Base-by-base conservation (phyloP, 257 asterid species). In the Nicotiana otophora region DNA sequence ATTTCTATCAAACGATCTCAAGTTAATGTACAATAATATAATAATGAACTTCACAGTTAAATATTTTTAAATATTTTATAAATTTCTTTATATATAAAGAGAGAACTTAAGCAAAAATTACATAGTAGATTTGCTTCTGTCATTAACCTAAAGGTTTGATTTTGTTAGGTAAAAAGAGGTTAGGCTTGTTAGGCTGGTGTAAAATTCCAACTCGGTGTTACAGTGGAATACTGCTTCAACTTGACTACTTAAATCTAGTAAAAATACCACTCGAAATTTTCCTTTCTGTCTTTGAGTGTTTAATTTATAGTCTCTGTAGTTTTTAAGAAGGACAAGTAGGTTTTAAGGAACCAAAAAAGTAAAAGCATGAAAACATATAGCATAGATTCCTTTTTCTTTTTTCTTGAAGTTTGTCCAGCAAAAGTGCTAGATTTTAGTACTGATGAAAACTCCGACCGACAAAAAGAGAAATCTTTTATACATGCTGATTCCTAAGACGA, bases 401-500 rank as follows among this genome's bases (percentile, higher is more conserved):
- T 39, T 1, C 42, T 48, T 48, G 28, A 75, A 75, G 64, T 75
- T 51, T 75, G 64, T 75, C 80, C 17, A 75, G 17, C 64, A 28
- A 75, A 75, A 75, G 80, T 51, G 46, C 20, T 58, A 46, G 61
- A 14, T 51, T 72, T 46, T 72, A 20, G 3, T 75, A 8, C 10
- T 57, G 16, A 51, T 42, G 17, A 23, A 42, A 42, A 72, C 1
- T 23, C 20, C 80, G 11, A 75, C 64, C 64, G 80, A 75, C 80
- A 75, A 75, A 75, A 75, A 75, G 64, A 51, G 46, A 9, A 53
- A 15, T 26, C 64, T 30, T 75, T 75, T 51, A 75, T 75, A 53
- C 80, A 28, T 51, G 64, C 53, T 75, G 80, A 75, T 75, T 75
- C 80, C 64, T 75, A 75, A 51, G 80, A 75, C 80, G 80, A 75